Evolutionary conservation across 192 early-diverging fungal species (phyloP).

Genomic region (Mortierella claussenii): DNA sequence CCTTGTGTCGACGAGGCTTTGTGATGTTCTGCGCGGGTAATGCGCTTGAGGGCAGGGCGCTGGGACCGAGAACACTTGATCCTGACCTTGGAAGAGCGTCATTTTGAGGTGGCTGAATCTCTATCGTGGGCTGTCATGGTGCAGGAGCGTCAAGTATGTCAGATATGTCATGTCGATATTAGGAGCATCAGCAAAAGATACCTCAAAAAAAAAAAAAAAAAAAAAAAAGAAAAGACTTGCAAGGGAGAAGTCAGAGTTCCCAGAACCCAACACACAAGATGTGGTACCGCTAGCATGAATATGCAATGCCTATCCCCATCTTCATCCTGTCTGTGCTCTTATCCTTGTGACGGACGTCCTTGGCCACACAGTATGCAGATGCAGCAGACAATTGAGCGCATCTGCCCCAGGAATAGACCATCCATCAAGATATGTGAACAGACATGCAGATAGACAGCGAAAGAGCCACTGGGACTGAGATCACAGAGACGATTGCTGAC

Average conservation of each 20-base stretch:
- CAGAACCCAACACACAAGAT: no score
- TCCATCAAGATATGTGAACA: no score
- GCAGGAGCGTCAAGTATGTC: no score
- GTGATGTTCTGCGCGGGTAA: constrained; percentile 41
- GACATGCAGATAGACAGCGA: no score
- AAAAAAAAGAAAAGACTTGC: background rate
- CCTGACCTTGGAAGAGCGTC: constrained; percentile 4
- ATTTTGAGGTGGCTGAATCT: constrained; percentile 21
- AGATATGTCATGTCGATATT: no score
- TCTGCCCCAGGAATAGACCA: constrained; percentile 8
- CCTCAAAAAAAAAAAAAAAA: constrained; percentile 1
- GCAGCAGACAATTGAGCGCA: background rate
- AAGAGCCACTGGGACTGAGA: no score
- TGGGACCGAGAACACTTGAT: constrained; percentile 31
- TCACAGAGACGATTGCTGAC: background rate
- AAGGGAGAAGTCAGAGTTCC: background rate
- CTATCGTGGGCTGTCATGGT: constrained; percentile 26
- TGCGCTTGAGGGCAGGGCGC: constrained; percentile 39
- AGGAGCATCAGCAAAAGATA: no score
- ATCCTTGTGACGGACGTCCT: no score
- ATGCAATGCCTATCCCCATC: no score
- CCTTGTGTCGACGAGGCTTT: constrained; percentile 51
- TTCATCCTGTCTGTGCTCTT: no score
- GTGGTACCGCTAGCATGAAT: no score
- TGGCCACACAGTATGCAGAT: no score